Evolutionary conservation across 495 filamentous ascomycete genomes (phyloP), one percentile per base, ranked within the genome.

Genomic region (Talaromyces proteolyticus): DNA sequence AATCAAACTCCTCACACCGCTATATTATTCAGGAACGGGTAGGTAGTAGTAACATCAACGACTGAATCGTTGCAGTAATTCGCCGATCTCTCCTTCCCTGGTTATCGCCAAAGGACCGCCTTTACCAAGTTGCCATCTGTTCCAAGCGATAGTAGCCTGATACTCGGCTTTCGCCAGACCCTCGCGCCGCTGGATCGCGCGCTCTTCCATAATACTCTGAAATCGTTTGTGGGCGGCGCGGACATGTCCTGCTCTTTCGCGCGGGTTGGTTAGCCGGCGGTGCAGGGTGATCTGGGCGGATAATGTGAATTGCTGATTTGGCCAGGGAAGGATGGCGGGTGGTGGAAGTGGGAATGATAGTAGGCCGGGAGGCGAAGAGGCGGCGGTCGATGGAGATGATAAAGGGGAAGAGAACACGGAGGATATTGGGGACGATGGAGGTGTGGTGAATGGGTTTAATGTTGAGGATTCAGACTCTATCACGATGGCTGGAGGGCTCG

Each of bases 161-260:
- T 49, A 40, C 3, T 49, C 38, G 12, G 47, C 47, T 21, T 39
- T 49, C 8, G 38, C 38, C 34, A 49, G 47, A 18, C 47, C 47
- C n/a, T 49, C 47, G 36, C 47, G 47, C 16, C 47, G 47, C 38
- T 49, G 47, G 24, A 37, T 17, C 19, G 47, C 47, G 34, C 47
- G 47, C 22, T 38, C 25, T 18, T 25, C 26, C 47, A 49, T 49
- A 4, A 24, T 26, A n/a, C 16, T 25, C 7, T 26, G 20, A n/a
- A 18, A 49, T 3, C 47, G 47, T 40, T 41, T 20, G 47, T 16
- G 37, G 16, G 20, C 47, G n/a, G 14, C 17, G 12, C 36, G 47
- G 19, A 41, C 47, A 39, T 36, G 47, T 12, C 34, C 47, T 20
- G 47, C 37, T 36, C 47, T 21, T 49, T 49, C 47, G 4, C 24